phyloP scores from a whole-genome alignment of 2,329 filamentous ascomycete species.

The Amauroascus niger region DNA sequence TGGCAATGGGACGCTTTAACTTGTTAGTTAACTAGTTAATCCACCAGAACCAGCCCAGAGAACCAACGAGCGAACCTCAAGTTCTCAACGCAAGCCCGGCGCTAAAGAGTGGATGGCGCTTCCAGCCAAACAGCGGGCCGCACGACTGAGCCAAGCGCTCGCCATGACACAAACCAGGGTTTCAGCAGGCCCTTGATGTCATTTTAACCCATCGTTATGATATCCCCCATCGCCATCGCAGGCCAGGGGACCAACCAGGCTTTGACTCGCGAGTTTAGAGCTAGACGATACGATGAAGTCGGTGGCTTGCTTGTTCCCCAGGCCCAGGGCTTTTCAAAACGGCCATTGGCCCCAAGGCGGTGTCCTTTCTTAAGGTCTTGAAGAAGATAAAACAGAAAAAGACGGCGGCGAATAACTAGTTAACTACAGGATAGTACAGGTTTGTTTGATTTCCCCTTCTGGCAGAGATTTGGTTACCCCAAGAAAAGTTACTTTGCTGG shows the following conservation, averaged over 20 bases:
- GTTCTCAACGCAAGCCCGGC: neutral
- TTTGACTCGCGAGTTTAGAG: neutral
- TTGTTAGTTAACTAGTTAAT: no score
- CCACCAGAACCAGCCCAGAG: no score
- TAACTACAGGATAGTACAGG: neutral
- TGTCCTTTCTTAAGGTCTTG: neutral
- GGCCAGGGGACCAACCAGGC: neutral
- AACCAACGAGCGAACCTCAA: no score
- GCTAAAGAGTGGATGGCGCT: neutral
- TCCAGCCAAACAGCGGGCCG: neutral
- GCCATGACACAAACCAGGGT: slow-evolving; percentile 9
- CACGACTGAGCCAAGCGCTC: neutral
- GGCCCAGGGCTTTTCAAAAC: neutral
- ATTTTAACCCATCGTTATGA: no score
- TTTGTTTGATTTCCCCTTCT: neutral
- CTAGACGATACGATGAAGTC: neutral
- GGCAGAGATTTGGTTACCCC: neutral
- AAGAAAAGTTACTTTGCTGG: neutral
- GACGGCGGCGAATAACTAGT: neutral
- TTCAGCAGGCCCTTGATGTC: slow-evolving; percentile 14
- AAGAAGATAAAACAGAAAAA: neutral
- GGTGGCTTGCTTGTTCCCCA: neutral
- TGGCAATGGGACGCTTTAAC: no score
- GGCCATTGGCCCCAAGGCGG: neutral
- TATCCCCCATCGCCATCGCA: neutral